A percentile compares a stretch with the other conserved stretches of the same genome.
Evolutionary conservation across 371 early-diverging fungal species (phyloP).

Genomic region (Dichotomocladium elegans): DNA sequence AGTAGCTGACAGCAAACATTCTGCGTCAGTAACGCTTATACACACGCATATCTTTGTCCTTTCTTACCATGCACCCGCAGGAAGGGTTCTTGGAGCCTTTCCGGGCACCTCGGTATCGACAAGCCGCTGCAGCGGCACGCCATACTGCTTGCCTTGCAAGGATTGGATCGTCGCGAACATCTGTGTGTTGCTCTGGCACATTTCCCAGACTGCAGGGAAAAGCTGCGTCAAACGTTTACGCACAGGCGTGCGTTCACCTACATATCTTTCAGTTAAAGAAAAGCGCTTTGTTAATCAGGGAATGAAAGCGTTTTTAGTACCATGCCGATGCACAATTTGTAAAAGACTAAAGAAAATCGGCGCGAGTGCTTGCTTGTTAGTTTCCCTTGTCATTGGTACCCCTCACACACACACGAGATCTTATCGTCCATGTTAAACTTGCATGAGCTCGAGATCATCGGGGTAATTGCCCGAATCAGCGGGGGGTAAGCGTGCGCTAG

Average conservation of each 20-base stretch:
- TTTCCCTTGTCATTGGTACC: no score
- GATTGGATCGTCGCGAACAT: constrained; percentile 48
- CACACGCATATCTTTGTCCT: background rate
- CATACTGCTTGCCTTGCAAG: background rate
- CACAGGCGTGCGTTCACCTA: constrained; percentile 57
- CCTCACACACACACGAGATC: background rate
- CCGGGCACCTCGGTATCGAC: constrained; percentile 25
- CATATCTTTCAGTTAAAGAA: no score
- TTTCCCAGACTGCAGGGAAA: constrained; percentile 49
- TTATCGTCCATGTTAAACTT: background rate
- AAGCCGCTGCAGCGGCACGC: constrained; percentile 24
- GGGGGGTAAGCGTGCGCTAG: constrained; percentile 1
- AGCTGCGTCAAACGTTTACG: constrained; percentile 32
- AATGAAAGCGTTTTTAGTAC: constrained; percentile 17
- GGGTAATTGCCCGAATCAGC: constrained; percentile 9
- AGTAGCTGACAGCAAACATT: constrained; percentile 37
- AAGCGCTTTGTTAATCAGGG: no score
- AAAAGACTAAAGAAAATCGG: constrained; percentile 28
- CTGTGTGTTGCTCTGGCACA: constrained; percentile 43
- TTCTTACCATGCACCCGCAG: constrained; percentile 35
- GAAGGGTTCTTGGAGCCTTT: constrained; percentile 10
- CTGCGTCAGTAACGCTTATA: background rate
- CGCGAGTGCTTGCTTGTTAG: background rate
- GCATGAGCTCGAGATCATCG: constrained; percentile 2
- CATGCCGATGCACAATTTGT: constrained; percentile 57